These are phyloP conservation scores for Strobilomyces dryophilus DNA, from an alignment of 768 basidiomycete species.

Conservation along the genomic window DNA sequence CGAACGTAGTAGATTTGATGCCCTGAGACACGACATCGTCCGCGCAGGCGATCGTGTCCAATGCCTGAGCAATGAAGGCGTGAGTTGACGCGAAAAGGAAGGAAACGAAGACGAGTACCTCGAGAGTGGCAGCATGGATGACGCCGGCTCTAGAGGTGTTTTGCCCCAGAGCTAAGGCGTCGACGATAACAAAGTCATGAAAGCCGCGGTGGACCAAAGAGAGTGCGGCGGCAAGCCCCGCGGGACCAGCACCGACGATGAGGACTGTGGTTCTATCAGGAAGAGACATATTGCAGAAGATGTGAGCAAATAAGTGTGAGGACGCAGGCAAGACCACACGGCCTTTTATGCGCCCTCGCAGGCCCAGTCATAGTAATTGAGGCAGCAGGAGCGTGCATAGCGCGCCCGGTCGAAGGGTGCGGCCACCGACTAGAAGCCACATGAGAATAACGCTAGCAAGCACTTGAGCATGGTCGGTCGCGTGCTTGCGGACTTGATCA, in stretches of 20 bases:
- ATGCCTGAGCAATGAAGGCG: conserved; percentile 30
- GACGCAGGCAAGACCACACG: not conserved
- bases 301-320: not conserved
- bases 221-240: conserved; percentile 43
- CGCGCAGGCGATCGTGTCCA: conserved; percentile 43
- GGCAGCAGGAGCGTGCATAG: not conserved
- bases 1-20: conserved; percentile 26
- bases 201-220: conserved; percentile 40
- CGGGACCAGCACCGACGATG: conserved; percentile 49
- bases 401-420: not conserved
- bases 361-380: not conserved
- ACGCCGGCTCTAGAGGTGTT: conserved; percentile 42
- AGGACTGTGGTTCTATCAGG: conserved; percentile 40
- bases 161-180: conserved; percentile 31
- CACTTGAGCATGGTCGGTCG: too few species aligned
- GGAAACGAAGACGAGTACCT: conserved; percentile 29
- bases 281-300: conserved; percentile 17
- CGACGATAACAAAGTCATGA: conserved; percentile 41
- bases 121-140: conserved; percentile 50
- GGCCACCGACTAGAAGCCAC: too few species aligned
- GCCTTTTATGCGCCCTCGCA: not conserved
- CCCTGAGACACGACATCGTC: conserved; percentile 37
- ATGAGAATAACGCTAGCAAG: too few species aligned
- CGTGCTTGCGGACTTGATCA: too few species aligned
- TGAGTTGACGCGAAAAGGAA: conserved; percentile 29